phyloP scores from a whole-genome alignment of 2,329 filamentous ascomycete species.

The Fonsecaea monophora region DNA sequence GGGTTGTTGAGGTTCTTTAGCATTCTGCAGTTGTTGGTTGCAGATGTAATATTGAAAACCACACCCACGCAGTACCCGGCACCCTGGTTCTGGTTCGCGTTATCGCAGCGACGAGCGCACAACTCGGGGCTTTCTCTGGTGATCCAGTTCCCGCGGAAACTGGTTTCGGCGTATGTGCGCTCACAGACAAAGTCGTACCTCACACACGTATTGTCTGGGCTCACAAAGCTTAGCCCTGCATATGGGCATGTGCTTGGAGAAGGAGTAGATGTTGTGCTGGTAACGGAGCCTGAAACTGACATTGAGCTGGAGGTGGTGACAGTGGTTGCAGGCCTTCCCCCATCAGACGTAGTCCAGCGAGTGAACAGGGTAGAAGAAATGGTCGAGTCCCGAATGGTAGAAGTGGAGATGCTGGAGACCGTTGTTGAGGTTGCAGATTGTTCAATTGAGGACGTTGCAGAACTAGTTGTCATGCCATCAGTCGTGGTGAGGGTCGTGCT shows the following conservation, averaged over 20 bases:
- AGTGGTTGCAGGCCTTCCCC: not conserved
- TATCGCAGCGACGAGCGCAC: slow-evolving; percentile 28
- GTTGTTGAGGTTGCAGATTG: slow-evolving; percentile 9
- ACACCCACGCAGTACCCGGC: slow-evolving; percentile 24
- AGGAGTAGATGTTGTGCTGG: slow-evolving; percentile 14
- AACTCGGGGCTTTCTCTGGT: slow-evolving; percentile 15
- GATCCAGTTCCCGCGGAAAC: slow-evolving; percentile 44
- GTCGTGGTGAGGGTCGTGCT: slow-evolving; percentile 15
- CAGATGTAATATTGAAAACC: slow-evolving; percentile 22
- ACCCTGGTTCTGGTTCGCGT: slow-evolving; percentile 19
- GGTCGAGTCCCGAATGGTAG: slow-evolving; percentile 3
- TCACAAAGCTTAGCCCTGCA: slow-evolving; percentile 2
- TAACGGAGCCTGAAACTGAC: not conserved
- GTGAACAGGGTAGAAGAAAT: not conserved
- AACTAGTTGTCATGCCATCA: slow-evolving; percentile 7
- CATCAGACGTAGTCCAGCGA: slow-evolving; percentile 2
- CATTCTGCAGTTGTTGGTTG: slow-evolving; percentile 25
- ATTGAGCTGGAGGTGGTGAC: slow-evolving; percentile 4
- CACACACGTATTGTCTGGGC: slow-evolving; percentile 15
- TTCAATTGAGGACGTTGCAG: not conserved
- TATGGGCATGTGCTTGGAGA: slow-evolving; percentile 13
- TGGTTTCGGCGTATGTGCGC: slow-evolving; percentile 59
- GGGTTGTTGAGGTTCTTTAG: slow-evolving; percentile 18
- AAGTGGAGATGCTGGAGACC: slow-evolving; percentile 9
- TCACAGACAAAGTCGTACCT: slow-evolving; percentile 47